Evolutionary conservation across 257 asterid genomes (phyloP), one percentile per base, ranked within the genome.

Genomic region (Scutellaria baicalensis): DNA sequence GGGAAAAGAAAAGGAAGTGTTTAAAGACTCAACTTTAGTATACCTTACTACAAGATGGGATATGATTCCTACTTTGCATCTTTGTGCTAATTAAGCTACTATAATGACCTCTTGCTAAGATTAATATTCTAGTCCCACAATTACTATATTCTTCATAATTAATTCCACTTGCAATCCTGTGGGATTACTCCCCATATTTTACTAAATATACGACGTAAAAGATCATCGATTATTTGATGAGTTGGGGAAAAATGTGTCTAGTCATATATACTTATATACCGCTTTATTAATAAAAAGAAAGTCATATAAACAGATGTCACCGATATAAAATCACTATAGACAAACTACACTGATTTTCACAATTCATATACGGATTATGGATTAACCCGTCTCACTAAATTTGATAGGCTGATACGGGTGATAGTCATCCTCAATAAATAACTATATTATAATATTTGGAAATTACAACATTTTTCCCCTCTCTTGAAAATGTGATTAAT

Each of bases 11-110:
- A 18, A 47, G 51, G 23, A 51, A 43, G 69, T 57, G 54, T 59
- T 73, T 47, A 75, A 48, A 73, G 66, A 54, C 77, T 54, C 62
- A 47, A 51, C 72, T 76, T 80, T 73, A 64, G 50, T 33, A 57
- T 69, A 38, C 27, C 62, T 69, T 56, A 52, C 62, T 52, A 73
- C 66, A 74, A 69, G 55, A 55, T 12, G 62, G 78, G 85, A 80
- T 78, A 78, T 73, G 84, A 81, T 84, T 78, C 88, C 68, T 51
- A 67, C 72, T 77, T 78, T 81, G 85, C 79, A 74, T 80, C 77
- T 77, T 27, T 83, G 75, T 77, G 70, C 70, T 75, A 76, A 80
- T 66, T 81, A 81, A 81, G 82, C 85, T 69, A 75, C 80, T 70
- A 43, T 45, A 63, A 75, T 67, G 73, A 70, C 80, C 75, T 60